Evolutionary conservation across 257 asterid genomes (phyloP), one percentile per base, ranked within the genome.

Genomic region (Datura wrightii): DNA sequence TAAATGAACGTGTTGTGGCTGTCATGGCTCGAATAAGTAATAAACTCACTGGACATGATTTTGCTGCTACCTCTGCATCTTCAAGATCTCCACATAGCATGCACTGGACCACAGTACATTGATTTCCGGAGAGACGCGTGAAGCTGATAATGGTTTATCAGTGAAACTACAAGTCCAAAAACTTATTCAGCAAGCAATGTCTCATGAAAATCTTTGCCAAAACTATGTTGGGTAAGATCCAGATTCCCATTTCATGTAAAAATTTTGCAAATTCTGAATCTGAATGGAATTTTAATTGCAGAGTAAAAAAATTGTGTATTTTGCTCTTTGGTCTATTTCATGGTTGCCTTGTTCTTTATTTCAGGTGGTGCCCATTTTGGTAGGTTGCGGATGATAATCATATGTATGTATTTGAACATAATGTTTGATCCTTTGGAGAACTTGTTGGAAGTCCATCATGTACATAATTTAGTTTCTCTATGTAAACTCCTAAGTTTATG

Each of bases 341-440:
- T 6, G 44, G 60, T 62, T 18, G 74, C 48, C 44, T 42, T 7
- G 56, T 31, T 63, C 13, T 58, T 86, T 83, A 52, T 92, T 87
- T 80, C 97, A 95, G 99, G 94, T 97, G 99, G 99, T 97, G 99
- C 90, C 99, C 99, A 8, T 97, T 95, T 93, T 97, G 99, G 99
- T 97, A 83, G 89, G 80, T 31, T 3, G 10, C 70, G 31, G 53
- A 36, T 56, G 15, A 34, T 44, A 8, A 10, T 16, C 58, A 24
- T 53, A 19, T 89, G 85, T 84, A 58, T 48, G 87, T 83, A 54
- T 34, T 46, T 24, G n/a, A 71, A 86, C 82, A 82, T 19, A 80
- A 79, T 80, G 72, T 81, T 36, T n/a, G 41, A 46, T 15, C 31
- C n/a, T n/a, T n/a, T n/a, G n/a, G n/a, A n/a, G n/a, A n/a, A n/a